Evolutionary conservation across 345 rosid species (phyloP), one percentile per base, ranked within the genome.

Genomic region (Excoecaria cochinchinensis): DNA sequence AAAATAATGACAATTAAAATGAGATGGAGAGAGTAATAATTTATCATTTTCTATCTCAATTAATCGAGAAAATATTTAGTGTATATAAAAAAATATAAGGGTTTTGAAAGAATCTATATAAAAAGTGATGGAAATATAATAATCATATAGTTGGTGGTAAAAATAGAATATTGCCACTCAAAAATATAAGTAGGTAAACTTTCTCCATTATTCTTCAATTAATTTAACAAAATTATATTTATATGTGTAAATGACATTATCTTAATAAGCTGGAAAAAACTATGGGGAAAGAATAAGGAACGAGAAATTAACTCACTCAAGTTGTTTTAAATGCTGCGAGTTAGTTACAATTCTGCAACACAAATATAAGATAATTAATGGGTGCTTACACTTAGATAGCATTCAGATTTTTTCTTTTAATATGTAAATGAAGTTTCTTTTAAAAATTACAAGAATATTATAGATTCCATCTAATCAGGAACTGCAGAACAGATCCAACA

Each of bases 401-500:
- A 59, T 61, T 61, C 0, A 63, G 16, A 64, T 63, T 38, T 59
- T 22, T 52, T 52, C 5, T 44, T 44, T 6, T 2, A 31, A 31
- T 31, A 0, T 31, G 31, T 31, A 44, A 44, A 44, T 44, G 10
- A 44, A 57, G 62, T 57, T 57, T 24, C 24, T 21, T 22, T 14
- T 57, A 57, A 64, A 64, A 64, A 39, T 39, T 16, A 38, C 4
- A 1, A 16, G 14, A 63, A 22, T 39, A 58, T 16, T 5, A 39
- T 40, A 68, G 22, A 57, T 55, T 42, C 63, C 59, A 71, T 71
- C 59, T 60, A 71, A 57, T 22, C 7, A 42, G 64, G 5, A 71
- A 13, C 74, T 2, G 51, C 74, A 78, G 46, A 59, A 38, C 74
- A 78, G 46, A 59, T 67, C 44, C 47, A 56, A 46, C 48, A 44